These are phyloP conservation scores for Fraxinus ornus DNA, from an alignment of 305 asterid genomes.

Conservation along the genomic window DNA sequence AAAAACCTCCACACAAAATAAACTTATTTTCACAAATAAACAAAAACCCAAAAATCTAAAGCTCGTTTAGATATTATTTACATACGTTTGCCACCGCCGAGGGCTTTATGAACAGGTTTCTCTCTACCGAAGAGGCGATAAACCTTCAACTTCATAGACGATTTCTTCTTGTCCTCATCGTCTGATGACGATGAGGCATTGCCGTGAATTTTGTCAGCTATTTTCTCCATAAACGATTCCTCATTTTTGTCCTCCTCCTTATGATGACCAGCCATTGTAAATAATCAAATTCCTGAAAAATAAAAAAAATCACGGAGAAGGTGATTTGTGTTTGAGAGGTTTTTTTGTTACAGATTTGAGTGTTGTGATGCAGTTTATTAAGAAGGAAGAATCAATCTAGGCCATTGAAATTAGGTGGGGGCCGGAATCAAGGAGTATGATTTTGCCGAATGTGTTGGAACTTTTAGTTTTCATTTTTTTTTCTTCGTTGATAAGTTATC, in stretches of 20 bases:
- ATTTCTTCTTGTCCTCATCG: constrained; percentile 48
- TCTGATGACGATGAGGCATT: constrained; percentile 43
- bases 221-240: constrained; percentile 55
- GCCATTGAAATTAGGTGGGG: constrained; percentile 18
- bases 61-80: neutral
- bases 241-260: constrained; percentile 48
- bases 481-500: constrained; percentile 34
- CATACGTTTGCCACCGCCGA: constrained; percentile 87
- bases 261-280: constrained; percentile 43
- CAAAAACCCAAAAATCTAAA: neutral
- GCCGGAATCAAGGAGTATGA: constrained; percentile 21
- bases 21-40: neutral
- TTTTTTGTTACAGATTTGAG: neutral
- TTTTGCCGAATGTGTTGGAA: constrained; percentile 14
- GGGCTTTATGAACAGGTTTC: constrained; percentile 63
- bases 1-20: neutral
- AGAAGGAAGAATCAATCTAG: constrained; percentile 26
- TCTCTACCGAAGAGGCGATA: constrained; percentile 70
- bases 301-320: constrained; percentile 1
- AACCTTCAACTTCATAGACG: constrained; percentile 48
- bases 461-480: neutral
- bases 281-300: neutral
- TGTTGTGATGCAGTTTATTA: neutral
- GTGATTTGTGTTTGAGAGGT: neutral
- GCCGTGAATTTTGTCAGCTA: constrained; percentile 50